phyloP scores from a whole-genome alignment of 331 rosid genomes.

The Ulmus americana region DNA sequence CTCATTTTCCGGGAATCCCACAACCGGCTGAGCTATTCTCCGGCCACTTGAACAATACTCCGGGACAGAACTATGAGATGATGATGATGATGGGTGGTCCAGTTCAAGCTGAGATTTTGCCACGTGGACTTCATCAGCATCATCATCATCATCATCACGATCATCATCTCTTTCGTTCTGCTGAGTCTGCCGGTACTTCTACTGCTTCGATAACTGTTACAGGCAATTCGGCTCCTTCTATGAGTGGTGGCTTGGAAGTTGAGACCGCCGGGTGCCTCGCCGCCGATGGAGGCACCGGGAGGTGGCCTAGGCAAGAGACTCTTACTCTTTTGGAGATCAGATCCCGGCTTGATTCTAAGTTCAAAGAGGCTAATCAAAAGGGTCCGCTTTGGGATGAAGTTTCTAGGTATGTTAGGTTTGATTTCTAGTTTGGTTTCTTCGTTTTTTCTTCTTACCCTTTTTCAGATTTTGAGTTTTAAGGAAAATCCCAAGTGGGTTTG shows the following conservation, averaged over 20 bases:
- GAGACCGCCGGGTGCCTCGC: slow-evolving; percentile 37
- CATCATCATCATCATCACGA: slow-evolving; percentile 43
- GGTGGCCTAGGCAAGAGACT: slow-evolving; percentile 98
- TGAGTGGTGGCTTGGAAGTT: slow-evolving; percentile 40
- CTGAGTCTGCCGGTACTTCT: slow-evolving; percentile 15
- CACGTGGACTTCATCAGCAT: slow-evolving; percentile 34
- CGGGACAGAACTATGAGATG: slow-evolving; percentile 44
- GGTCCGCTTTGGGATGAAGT: slow-evolving; percentile 98
- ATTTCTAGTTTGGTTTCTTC: background rate
- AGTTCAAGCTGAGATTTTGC: slow-evolving; percentile 36
- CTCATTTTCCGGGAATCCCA: slow-evolving; percentile 38
- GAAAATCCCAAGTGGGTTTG: too few species aligned
- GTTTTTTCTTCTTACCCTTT: background rate
- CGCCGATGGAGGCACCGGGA: slow-evolving; percentile 52
- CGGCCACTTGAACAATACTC: slow-evolving; percentile 34
- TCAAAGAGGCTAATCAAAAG: slow-evolving; percentile 86
- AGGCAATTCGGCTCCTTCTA: slow-evolving; percentile 48
- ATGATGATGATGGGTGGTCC: slow-evolving; percentile 74
- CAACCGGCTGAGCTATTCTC: slow-evolving; percentile 56
- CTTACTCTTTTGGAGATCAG: slow-evolving; percentile 94
- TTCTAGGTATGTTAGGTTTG: slow-evolving; percentile 51
- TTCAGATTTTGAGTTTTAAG: background rate
- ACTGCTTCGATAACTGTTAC: slow-evolving; percentile 32
- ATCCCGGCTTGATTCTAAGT: slow-evolving; percentile 78
- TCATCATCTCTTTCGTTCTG: slow-evolving; percentile 39